Base-by-base conservation (phyloP, 257 asterid species). In the Plantago ovata region DNA sequence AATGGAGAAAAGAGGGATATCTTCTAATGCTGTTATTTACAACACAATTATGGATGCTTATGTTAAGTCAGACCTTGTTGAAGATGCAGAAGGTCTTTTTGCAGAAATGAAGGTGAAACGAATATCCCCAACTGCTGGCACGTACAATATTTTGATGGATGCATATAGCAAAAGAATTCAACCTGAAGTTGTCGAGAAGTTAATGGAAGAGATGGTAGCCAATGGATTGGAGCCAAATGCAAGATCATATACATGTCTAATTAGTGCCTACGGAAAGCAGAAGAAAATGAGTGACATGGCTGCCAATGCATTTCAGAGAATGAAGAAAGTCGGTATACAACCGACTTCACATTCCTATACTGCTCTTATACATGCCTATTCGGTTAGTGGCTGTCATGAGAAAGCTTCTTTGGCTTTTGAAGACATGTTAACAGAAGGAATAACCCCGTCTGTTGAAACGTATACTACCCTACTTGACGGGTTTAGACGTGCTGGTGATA, bases 21-120 rank as follows among this genome's bases (percentile, higher is more conserved):
- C 83, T 51, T 86, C 95, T 22, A 92, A 92, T 65, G 87, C 80
- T 42, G 65, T 84, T 60, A 78, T 88, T 21, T 93, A 84, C 58
- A 93, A 82, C 38, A 88, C 97, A 4, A 70, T 93, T 56, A 89
- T 92, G 89, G 94, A 92, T 66, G 82, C 94, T 45, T 88, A 88
- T 65, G 47, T 80, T 62, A 84, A 92, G 72, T 77, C 95, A 4
- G 76, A 82, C 82, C 86, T 79, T 40, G 61, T 86, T 32, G 95
- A 86, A 81, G 97, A 88, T 72, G 91, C 95, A 6, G 97, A 88
- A 72, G 95, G 95, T 46, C 85, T 93, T 33, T 84, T 93, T 65
- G 64, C 74, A 20, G 98, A 93, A 79, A 93, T 93, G 98, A 84
- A 81, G 77, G 44, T 44, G 21, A 88, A 79, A 70, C 79, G 82